Evolutionary conservation across 345 rosid genomes (phyloP).

Genomic region (Melaleuca quinquenervia): DNA sequence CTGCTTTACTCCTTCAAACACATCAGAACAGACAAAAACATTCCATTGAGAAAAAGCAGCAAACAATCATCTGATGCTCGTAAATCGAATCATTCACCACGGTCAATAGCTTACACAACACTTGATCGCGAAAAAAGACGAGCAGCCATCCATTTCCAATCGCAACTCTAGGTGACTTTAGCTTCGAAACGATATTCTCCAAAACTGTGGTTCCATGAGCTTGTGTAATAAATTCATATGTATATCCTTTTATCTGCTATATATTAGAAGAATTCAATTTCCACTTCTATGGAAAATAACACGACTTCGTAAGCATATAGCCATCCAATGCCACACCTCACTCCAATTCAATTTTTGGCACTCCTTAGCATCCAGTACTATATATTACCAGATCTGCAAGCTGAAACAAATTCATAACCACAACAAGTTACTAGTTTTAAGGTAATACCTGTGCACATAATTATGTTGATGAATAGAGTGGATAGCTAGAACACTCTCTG

Average conservation of each 20-base stretch:
- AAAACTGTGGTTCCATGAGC: not conserved
- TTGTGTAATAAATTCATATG: not conserved
- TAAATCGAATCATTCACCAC: not conserved
- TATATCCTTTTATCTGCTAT: not conserved
- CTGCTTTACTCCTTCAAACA: not conserved
- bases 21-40: not conserved
- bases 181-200: not conserved
- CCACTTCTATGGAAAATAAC: not conserved
- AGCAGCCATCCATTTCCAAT: not conserved
- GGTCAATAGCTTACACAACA: not conserved
- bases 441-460: slow-evolving; percentile 64
- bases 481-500: slow-evolving; percentile 83
- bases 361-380: not conserved
- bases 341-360: not conserved
- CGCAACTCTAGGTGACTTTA: not conserved
- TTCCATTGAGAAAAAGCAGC: not conserved
- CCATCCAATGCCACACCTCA: not conserved
- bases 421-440: not conserved
- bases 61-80: not conserved
- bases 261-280: not conserved
- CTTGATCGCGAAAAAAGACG: not conserved
- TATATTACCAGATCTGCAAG: not conserved
- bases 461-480: slow-evolving; percentile 81
- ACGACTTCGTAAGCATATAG: not conserved
- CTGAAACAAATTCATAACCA: not conserved